Evolutionary conservation across 2,329 filamentous ascomycete genomes (phyloP), one percentile per base, ranked within the genome.

Genomic region (Colletotrichum lentis): DNA sequence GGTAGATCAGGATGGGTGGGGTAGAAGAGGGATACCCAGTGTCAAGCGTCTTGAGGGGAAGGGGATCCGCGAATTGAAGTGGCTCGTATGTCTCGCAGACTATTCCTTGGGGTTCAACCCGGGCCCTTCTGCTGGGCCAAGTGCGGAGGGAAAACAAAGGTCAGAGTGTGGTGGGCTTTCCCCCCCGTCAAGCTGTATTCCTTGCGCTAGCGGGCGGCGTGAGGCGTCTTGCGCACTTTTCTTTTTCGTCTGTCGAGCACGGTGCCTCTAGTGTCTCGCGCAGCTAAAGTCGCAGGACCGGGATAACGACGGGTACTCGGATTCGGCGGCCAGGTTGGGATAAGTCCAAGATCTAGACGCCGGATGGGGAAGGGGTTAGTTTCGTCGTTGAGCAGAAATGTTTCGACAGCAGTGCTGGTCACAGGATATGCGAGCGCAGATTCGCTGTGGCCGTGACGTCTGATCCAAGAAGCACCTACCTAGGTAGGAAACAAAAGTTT

Each of bases 241-340:
- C 65, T 68, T 65, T 55, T 68, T 60, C 62, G 65, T 65, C 62
- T 52, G 55, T 52, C 44, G 65, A 60, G 65, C 65, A 68, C 65
- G 62, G 65, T 68, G 62, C 65, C 44, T 65, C 62, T 55, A 20
- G 43, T 65, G 65, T 52, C 55, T 68, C 65, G 62, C 65, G 65
- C 65, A 60, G 65, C 65, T 65, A 55, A 47, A 68, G 65, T 68
- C 62, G 65, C 65, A 68, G 62, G 65, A 68, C 65, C 65, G 55
- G 65, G 65, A 68, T 65, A 43, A 62, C 55, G 50, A 60, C 54
- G 55, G 47, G 62, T 55, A 68, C 47, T 55, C 55, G 44, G 49
- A 56, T 60, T 60, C 43, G 62, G 62, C 65, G 65, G 65, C 62
- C 62, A 60, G 65, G 55, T 60, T 16, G 65, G 43, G 65, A 50